Evolutionary conservation across 495 filamentous ascomycete genomes (phyloP), one percentile per base, ranked within the genome.

Genomic region (Melanomma pulvis-pyrius): DNA sequence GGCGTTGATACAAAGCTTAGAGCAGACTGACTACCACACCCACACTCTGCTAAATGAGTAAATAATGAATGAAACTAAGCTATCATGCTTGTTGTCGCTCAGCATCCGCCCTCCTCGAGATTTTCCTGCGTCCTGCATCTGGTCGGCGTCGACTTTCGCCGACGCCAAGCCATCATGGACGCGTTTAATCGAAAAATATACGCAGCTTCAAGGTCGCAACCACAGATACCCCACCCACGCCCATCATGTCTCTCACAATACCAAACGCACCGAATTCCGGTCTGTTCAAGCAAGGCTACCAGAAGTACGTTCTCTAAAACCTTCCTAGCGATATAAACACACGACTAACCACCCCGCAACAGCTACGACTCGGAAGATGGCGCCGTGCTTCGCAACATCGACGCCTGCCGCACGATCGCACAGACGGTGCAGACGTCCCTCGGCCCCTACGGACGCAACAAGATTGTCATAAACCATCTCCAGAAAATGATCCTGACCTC

Each of bases 401-500:
- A 99, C 78, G 96, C 96, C 77, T 98, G 93, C 82, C 87, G 92
- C 72, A 91, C 96, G 48, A 98, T 99, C 78, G 87, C 96, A 15
- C 87, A 88, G 67, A 99, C 96, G 51, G 96, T 99, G 30, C 91
- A 96, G 81, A 97, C 96, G 53, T 98, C 93, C 51, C 84, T 99
- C 39, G 94, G 96, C 53, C 96, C 96, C 56, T 97, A 94, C 77
- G 96, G 96, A 74, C 91, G 96, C 78, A 99, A 98, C 83, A 99
- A 99, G 83, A 97, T 99, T 78, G 91, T 99, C 81, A 97, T 99
- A 83, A 99, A 98, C 81, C 96, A 99, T 81, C 84, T 99, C 63
- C 92, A 97, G 80, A 99, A 99, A 84, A 97, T 98, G 94, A 93
- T 97, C 67, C 84, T 99, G 63, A 99, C 96, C 63, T 97, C 92